Conservation (phyloP, 768 basidiomycete genomes). For the Lentinula guzmanii region DNA sequence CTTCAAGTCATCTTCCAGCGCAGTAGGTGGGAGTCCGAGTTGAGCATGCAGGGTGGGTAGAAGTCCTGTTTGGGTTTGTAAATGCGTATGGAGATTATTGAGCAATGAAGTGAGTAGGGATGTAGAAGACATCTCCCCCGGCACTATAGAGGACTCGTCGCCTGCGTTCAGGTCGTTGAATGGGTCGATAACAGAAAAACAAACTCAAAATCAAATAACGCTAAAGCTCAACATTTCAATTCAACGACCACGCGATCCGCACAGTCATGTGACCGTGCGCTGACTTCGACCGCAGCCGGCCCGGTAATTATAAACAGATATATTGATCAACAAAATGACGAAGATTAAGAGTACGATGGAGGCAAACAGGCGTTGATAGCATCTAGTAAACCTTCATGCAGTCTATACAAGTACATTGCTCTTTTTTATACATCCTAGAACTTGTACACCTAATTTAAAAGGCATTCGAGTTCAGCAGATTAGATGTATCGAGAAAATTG, state of each 20-base stretch:
- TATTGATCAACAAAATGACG: no score
- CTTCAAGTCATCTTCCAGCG: conserved; percentile 76
- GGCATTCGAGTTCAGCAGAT: not conserved
- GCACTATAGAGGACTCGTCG: not conserved
- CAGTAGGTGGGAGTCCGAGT: conserved; percentile 74
- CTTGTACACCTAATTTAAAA: not conserved
- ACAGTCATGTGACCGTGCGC: not conserved
- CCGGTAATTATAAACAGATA: no score
- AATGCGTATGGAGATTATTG: conserved; percentile 69
- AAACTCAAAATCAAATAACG: not conserved
- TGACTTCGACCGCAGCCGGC: not conserved
- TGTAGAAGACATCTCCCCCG: conserved; percentile 18
- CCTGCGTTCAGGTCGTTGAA: not conserved
- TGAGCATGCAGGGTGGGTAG: conserved; percentile 79
- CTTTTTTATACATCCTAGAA: not conserved
- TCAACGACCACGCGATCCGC: not conserved
- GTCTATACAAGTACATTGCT: not conserved
- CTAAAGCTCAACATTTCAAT: not conserved
- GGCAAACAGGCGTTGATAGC: not conserved
- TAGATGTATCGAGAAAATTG: not conserved
- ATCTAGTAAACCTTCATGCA: not conserved
- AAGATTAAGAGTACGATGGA: no score
- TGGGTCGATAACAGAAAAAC: not conserved
- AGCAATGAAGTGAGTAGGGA: conserved; percentile 58
- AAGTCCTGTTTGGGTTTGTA: conserved; percentile 76